phyloP scores from a whole-genome alignment of 148 eudicot species.

The Nyssa sinensis region DNA sequence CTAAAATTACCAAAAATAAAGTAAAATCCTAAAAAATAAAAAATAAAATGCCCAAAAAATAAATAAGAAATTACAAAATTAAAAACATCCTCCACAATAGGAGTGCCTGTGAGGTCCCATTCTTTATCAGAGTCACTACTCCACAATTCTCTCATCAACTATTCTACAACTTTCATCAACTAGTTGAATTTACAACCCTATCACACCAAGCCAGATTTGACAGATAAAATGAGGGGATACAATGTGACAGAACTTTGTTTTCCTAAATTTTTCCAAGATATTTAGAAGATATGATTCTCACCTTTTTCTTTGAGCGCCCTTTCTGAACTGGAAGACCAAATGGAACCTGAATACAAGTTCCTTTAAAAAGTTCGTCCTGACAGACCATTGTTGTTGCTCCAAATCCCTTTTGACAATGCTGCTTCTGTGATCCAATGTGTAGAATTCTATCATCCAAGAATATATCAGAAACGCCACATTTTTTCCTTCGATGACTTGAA shows the following conservation, averaged over 20 bases:
- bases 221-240: neutral
- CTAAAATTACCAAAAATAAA: no score
- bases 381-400: conserved; percentile 10
- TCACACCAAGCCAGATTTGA: neutral
- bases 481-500: conserved; percentile 8
- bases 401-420: neutral
- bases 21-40: no score
- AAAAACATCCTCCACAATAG: no score
- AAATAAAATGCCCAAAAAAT: no score
- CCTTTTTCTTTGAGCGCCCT: conserved; percentile 17
- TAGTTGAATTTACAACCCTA: neutral
- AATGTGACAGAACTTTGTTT: neutral
- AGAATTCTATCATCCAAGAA: conserved; percentile 7
- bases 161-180: neutral
- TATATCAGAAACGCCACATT: neutral
- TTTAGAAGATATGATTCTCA: neutral
- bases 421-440: conserved; percentile 9
- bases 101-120: no score
- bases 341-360: conserved; percentile 31
- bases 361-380: conserved; percentile 9
- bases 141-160: no score
- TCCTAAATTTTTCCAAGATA: neutral
- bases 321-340: conserved; percentile 23
- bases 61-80: no score
- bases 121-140: no score